Base-by-base conservation (phyloP, 2,329 filamentous ascomycete species). In the Tolypocladium capitatum region DNA sequence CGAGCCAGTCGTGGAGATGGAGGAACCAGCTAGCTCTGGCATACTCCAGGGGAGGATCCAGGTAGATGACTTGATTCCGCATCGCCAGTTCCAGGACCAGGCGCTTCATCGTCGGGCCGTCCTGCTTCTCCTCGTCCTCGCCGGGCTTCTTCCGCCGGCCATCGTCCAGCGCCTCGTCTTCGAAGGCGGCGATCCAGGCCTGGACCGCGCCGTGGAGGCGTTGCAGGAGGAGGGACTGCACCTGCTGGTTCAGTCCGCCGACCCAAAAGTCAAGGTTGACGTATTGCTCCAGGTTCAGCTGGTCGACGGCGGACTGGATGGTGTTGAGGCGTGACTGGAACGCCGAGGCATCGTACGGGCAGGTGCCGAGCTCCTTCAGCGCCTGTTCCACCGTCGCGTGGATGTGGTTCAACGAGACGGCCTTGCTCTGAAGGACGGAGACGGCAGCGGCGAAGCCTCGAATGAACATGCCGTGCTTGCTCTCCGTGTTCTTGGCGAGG, bases 61-160 rank as follows among this genome's bases (percentile, higher is more conserved):
- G 78, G 60, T 94, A 95, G 55, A 99, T 95, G 55, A 96, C 85
- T 64, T 98, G 92, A 58, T 97, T 97, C 31, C 87, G 86, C 88
- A 98, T 98, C 6, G 88, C 92, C 47, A 99, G 84, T 63, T 98
- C 92, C 56, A 96, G 87, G 16, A 92, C 75, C 24, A 94, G 76
- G 30, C 77, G 79, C 57, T 78, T 81, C 67, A 94, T 80, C 4
- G 74, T 74, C 0, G 87, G 86, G 3, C 69, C 67, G 48, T 79
- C 73, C 31, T 69, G 67, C 53, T 70, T 74, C 41, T 55, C 53
- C 44, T 68, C 66, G 30, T 75, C 73, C 10, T 68, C 68, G 9
- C 65, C 65, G 20, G 68, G 52, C 53, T 70, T 70, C 56, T 75
- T 79, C 45, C 76, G 70, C 43, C 73, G 70, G 51, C 68, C 77